Percentiles rank a stretch among this genome's conserved stretches.
Evolutionary conservation across 192 early-diverging fungal species (phyloP).

Genomic region (Jimgerdemannia lactiflua): DNA sequence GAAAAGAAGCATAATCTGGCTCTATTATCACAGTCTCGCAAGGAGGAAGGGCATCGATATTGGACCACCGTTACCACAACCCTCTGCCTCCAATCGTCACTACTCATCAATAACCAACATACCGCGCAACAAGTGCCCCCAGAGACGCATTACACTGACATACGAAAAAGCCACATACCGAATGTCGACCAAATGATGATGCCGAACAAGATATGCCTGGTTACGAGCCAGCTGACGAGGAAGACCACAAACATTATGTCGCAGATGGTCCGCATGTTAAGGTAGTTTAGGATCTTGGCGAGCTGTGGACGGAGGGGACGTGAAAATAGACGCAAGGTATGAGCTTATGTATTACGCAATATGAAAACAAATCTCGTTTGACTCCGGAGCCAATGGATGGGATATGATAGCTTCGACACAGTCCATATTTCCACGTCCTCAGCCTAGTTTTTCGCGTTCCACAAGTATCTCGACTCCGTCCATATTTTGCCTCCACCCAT

Average conservation of each 20-base stretch:
- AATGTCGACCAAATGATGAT: constrained; percentile 64
- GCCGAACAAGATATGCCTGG: constrained; percentile 69
- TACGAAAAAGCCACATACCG: constrained; percentile 4
- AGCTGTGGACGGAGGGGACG: constrained; percentile 19
- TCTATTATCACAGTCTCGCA: no score
- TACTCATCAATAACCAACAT: not conserved
- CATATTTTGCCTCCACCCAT: not conserved
- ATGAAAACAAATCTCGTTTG: no score
- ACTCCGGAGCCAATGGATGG: no score
- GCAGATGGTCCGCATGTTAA: constrained; percentile 54
- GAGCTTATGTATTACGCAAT: not conserved
- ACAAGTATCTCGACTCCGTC: not conserved
- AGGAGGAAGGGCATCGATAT: no score
- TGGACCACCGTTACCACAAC: not conserved
- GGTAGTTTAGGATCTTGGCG: constrained; percentile 81
- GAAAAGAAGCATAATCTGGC: no score
- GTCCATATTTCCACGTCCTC: not conserved
- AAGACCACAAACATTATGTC: constrained; percentile 75
- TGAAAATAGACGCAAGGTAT: not conserved
- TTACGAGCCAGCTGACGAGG: constrained; percentile 71
- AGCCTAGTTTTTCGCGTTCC: not conserved
- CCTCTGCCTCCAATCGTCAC: not conserved
- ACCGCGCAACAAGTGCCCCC: not conserved
- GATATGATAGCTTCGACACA: not conserved
- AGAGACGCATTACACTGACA: no score